Evolutionary conservation across 1,284 basidiomycete species (phyloP).

Genomic region (Wolfiporia cocos): DNA sequence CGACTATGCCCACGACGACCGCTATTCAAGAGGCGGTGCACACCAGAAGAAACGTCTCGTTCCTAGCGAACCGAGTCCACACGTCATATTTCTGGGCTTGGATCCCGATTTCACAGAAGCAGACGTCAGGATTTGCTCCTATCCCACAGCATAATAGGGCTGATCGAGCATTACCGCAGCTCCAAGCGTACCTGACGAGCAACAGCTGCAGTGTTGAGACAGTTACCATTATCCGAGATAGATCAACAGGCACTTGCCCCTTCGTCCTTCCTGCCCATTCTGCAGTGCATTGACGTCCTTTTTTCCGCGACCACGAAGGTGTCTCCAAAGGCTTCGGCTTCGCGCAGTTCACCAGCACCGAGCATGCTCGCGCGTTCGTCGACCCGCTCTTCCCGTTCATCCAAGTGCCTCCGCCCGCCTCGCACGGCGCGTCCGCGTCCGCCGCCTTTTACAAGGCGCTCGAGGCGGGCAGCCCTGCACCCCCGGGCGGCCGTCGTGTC

Average conservation of each 20-base stretch:
- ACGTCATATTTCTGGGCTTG: slow-evolving; percentile 89
- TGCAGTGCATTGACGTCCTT: slow-evolving; percentile 63
- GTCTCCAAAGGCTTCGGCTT: slow-evolving; percentile 91
- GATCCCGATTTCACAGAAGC: slow-evolving; percentile 87
- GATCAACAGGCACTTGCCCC: slow-evolving; percentile 87
- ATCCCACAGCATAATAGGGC: slow-evolving; percentile 29
- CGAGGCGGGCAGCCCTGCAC: slow-evolving; percentile 44
- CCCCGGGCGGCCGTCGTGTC: slow-evolving; percentile 69
- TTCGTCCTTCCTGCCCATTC: slow-evolving; percentile 60
- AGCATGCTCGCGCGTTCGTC: slow-evolving; percentile 84
- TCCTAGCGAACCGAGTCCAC: slow-evolving; percentile 76
- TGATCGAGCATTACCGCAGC: slow-evolving; percentile 36
- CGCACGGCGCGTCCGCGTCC: slow-evolving; percentile 68
- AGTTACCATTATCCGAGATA: slow-evolving; percentile 91
- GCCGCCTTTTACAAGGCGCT: slow-evolving; percentile 64
- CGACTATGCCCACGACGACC: slow-evolving; percentile 39
- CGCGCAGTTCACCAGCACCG: slow-evolving; percentile 80
- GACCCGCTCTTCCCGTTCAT: slow-evolving; percentile 82
- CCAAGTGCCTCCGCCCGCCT: slow-evolving; percentile 79
- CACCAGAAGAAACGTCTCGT: slow-evolving; percentile 65
- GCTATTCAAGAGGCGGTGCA: slow-evolving; percentile 32
- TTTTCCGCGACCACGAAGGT: slow-evolving; percentile 50
- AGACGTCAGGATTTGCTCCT: slow-evolving; percentile 59
- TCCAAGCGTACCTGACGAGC: slow-evolving; percentile 71
- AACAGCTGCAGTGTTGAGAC: slow-evolving; percentile 74